A percentile compares a stretch with the other conserved stretches of the same genome.
These are phyloP conservation scores for Pyricularia sp. DNA, from an alignment of 2,329 filamentous ascomycete species.

Conservation along the genomic window DNA sequence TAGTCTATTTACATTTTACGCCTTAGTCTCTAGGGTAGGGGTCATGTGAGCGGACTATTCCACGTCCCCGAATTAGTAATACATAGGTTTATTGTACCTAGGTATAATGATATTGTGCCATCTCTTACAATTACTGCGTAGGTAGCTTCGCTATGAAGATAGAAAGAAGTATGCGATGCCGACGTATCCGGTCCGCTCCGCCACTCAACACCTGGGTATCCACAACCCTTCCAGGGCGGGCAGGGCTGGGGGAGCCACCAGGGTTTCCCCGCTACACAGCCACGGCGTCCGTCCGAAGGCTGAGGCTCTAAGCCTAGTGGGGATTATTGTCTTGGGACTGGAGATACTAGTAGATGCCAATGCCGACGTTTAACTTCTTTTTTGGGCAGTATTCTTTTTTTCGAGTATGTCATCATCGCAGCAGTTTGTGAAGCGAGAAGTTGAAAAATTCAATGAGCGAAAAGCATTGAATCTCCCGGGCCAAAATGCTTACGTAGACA, in stretches of 20 bases:
- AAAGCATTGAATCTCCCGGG: no score
- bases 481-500: no score
- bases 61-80: background rate
- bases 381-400: background rate
- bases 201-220: background rate
- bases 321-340: background rate
- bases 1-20: background rate
- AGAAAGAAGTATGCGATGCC: background rate
- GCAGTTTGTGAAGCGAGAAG: no score
- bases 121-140: no score
- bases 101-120: no score
- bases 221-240: background rate
- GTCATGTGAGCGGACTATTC: background rate
- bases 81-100: background rate
- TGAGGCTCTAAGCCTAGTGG: background rate
- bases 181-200: background rate
- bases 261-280: background rate
- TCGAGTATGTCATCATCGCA: no score
- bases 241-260: background rate
- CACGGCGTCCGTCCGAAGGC: background rate
- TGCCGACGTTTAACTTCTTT: background rate
- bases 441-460: no score
- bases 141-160: no score
- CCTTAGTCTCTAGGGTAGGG: background rate
- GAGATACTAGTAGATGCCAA: no score